Evolutionary conservation across 2,329 filamentous ascomycete species (phyloP), one percentile per base, ranked within the genome.

Genomic region (Penicillium glabrum): DNA sequence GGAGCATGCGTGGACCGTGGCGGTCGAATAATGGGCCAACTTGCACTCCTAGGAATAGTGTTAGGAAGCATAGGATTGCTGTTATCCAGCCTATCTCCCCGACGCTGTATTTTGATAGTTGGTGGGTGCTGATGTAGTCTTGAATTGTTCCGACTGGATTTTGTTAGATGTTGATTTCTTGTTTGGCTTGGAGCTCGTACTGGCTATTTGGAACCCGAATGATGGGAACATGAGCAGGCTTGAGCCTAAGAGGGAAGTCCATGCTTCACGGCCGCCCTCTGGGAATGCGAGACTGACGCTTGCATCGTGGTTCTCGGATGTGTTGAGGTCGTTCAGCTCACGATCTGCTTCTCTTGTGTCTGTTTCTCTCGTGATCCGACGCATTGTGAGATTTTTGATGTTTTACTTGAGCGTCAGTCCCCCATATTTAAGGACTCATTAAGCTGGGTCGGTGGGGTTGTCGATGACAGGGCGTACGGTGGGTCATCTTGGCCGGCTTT

Each of bases 1-100:
- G 67, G 14, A 82, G 68, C 24, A 74, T 56, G 6, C 73, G 70
- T 0, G 80, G 77, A 0, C 80, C 81, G 39, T 81, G 78, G 0
- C 72, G 71, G 54, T 82, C 80, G 55, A 82, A 79, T 3, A 82
- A 56, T 1, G 80, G 80, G 0, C 80, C 80, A 8, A 80, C 73
- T 61, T 80, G 79, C 5, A 82, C 75, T 5, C 77, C 79, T 2
- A 80, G 69, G 14, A 79, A 72, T 0, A 82, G 65, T 0, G 75
- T 72, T 1, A 82, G 61, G 46, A 80, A 81, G 5, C 77, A 73
- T 33, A 80, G 76, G 4, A 81, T 59, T 1, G 79, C 77, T 1
- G 76, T 75, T 51, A 82, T 82, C 80, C 80, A 83, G 21, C 79
- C 80, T 0, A 83, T 72, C 41, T 82, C 75, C 3, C 77, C 67